Percentiles rank a stretch among this genome's conserved stretches.
These are phyloP conservation scores for Trichoderma reesei DNA, from an alignment of 495 filamentous ascomycete species.

Conservation along the genomic window DNA sequence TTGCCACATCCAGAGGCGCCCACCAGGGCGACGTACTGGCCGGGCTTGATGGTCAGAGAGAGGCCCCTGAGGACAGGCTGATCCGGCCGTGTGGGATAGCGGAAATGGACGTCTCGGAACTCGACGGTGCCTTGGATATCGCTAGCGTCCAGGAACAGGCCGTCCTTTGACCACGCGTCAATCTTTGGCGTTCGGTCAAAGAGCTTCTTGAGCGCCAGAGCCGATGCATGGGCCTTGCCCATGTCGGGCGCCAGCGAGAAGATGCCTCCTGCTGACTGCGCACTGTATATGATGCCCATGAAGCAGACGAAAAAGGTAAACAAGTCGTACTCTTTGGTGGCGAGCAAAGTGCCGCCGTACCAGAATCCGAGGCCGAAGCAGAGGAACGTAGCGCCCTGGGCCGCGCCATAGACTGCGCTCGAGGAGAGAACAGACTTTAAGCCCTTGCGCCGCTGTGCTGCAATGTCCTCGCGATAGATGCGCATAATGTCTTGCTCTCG, in stretches of 20 bases:
- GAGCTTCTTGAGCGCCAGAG: conserved; percentile 28
- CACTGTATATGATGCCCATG: conserved; percentile 33
- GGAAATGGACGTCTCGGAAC: conserved; percentile 52
- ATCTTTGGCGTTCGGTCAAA: conserved; percentile 29
- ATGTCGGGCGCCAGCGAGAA: conserved; percentile 32
- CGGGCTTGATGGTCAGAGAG: conserved; percentile 50
- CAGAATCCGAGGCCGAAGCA: conserved; percentile 75
- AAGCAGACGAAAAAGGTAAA: conserved; percentile 85
- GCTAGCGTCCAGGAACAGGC: conserved; percentile 44
- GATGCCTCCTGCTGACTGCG: conserved; percentile 30
- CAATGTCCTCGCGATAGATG: conserved; percentile 55
- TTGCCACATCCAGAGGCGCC: conserved; percentile 80
- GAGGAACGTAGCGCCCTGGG: conserved; percentile 68
- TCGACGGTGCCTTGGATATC: conserved; percentile 41
- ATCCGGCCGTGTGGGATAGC: conserved; percentile 51
- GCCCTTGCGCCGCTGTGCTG: conserved; percentile 46
- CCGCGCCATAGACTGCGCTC: conserved; percentile 63
- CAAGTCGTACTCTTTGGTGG: conserved; percentile 55
- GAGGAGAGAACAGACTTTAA: conserved; percentile 51
- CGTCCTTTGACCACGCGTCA: conserved; percentile 63
- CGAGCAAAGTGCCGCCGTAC: conserved; percentile 78
- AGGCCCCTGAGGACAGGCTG: conserved; percentile 44
- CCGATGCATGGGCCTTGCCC: conserved; percentile 28
- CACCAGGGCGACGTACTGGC: conserved; percentile 72
- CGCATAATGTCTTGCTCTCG: conserved; percentile 60